A percentile compares a stretch with the other conserved stretches of the same genome.
Conservation (phyloP, 208 protist species). For the Trichomonas vaginalis region DNA sequence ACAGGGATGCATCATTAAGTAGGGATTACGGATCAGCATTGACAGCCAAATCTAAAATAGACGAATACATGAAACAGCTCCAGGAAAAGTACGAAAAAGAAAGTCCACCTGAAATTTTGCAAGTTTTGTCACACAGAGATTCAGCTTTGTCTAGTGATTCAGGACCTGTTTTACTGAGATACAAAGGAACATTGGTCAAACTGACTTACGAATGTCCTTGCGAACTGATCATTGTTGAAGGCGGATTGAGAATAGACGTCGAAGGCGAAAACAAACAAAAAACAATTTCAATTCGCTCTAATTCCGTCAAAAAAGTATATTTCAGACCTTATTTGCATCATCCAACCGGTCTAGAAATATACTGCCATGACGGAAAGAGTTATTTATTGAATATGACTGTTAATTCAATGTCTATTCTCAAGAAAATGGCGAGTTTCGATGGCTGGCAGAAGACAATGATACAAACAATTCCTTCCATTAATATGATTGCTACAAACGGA, state of each 20-base stretch:
- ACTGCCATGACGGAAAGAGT: neutral
- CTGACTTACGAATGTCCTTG: neutral
- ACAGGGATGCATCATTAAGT: neutral
- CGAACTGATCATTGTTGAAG: neutral
- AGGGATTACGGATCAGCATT: neutral
- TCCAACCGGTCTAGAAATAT: neutral
- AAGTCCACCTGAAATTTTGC: neutral
- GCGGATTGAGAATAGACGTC: neutral
- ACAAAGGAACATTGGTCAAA: no score
- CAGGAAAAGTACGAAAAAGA: neutral
- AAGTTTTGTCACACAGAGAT: neutral
- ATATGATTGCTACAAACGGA: no score
- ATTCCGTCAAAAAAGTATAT: neutral
- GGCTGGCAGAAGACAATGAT: neutral
- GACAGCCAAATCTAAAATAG: neutral
- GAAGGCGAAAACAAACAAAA: neutral
- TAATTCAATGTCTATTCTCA: neutral
- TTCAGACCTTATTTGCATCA: neutral
- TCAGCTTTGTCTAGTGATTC: neutral
- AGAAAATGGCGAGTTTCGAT: neutral
- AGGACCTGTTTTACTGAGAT: neutral
- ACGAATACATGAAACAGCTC: neutral
- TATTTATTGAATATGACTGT: neutral
- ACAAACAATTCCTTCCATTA: neutral
- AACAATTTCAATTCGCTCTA: neutral